Percentiles rank a stretch among this genome's conserved stretches.
Conservation (phyloP, 2,329 filamentous ascomycete species). For the Periglandula ipomoeae region DNA sequence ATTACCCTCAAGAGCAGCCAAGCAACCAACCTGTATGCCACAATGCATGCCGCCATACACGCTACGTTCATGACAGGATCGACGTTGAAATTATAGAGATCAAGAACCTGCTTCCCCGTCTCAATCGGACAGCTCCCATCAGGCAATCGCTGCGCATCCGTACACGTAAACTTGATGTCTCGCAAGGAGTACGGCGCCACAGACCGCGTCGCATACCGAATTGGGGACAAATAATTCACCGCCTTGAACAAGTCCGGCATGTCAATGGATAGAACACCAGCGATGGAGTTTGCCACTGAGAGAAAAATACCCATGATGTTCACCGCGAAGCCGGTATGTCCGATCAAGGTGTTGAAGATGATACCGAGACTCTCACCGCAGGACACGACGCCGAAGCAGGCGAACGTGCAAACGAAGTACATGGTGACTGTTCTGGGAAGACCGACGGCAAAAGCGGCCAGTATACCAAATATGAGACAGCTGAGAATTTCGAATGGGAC, state of each 20-base stretch:
- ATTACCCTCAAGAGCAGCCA: slow-evolving; percentile 47
- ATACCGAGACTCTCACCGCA: slow-evolving; percentile 71
- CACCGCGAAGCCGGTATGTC: slow-evolving; percentile 66
- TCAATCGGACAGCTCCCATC: slow-evolving; percentile 55
- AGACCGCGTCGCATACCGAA: slow-evolving; percentile 60
- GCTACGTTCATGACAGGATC: slow-evolving; percentile 52
- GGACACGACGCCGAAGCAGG: slow-evolving; percentile 63
- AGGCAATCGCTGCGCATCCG: slow-evolving; percentile 46
- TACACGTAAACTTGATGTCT: slow-evolving; percentile 55
- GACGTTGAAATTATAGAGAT: slow-evolving; percentile 57
- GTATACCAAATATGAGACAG: slow-evolving; percentile 54
- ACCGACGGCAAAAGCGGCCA: slow-evolving; percentile 56
- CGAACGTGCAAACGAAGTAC: slow-evolving; percentile 59
- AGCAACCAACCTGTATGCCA: slow-evolving; percentile 57
- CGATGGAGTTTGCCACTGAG: slow-evolving; percentile 61
- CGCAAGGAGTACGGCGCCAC: slow-evolving; percentile 57
- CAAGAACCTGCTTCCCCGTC: slow-evolving; percentile 57
- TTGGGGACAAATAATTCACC: slow-evolving; percentile 63
- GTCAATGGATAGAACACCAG: slow-evolving; percentile 60
- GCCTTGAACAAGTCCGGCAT: slow-evolving; percentile 57
- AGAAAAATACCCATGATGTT: slow-evolving; percentile 63
- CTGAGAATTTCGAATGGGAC: slow-evolving; percentile 62
- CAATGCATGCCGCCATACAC: slow-evolving; percentile 51
- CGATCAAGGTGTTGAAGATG: slow-evolving; percentile 70
- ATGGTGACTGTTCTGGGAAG: slow-evolving; percentile 53